phyloP scores from a whole-genome alignment of 495 filamentous ascomycete species.

The Beverwykella pulmonaria region DNA sequence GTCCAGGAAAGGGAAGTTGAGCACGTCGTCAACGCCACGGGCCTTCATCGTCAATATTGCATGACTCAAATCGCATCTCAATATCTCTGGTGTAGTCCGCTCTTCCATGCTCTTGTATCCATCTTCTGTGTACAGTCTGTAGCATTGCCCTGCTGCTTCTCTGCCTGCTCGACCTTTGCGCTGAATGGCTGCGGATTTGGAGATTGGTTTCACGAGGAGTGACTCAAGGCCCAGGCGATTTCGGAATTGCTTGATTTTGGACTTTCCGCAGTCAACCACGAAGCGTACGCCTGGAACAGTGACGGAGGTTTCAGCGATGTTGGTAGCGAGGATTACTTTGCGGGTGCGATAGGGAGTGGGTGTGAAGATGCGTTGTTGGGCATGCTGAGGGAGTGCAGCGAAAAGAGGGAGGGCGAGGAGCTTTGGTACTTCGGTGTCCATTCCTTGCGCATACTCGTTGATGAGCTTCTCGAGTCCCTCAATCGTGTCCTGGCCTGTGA shows the following conservation, averaged over 20 bases:
- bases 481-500: constrained; percentile 93
- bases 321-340: constrained; percentile 91
- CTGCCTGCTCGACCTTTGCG: constrained; percentile 88
- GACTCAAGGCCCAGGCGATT: constrained; percentile 85
- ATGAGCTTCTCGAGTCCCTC: constrained; percentile 78
- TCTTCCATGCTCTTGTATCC: constrained; percentile 72
- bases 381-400: constrained; percentile 70
- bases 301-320: constrained; percentile 97
- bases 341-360: constrained; percentile 73
- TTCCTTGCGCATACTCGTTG: constrained; percentile 71
- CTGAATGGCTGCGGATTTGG: constrained; percentile 90
- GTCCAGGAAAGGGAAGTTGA: constrained; percentile 84
- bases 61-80: constrained; percentile 82
- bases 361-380: constrained; percentile 83
- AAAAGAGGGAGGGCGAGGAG: constrained; percentile 71
- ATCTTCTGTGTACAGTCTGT: constrained; percentile 82
- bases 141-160: constrained; percentile 89
- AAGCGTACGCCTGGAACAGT: constrained; percentile 91
- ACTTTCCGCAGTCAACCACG: constrained; percentile 92
- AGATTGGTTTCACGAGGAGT: constrained; percentile 86
- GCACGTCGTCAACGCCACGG: constrained; percentile 78
- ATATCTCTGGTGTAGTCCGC: constrained; percentile 81
- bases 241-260: constrained; percentile 91
- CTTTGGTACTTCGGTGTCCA: constrained; percentile 76
- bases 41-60: constrained; percentile 95